These are phyloP conservation scores for Xylariaceae sp. DNA, from an alignment of 2,329 filamentous ascomycete genomes.

Conservation along the genomic window DNA sequence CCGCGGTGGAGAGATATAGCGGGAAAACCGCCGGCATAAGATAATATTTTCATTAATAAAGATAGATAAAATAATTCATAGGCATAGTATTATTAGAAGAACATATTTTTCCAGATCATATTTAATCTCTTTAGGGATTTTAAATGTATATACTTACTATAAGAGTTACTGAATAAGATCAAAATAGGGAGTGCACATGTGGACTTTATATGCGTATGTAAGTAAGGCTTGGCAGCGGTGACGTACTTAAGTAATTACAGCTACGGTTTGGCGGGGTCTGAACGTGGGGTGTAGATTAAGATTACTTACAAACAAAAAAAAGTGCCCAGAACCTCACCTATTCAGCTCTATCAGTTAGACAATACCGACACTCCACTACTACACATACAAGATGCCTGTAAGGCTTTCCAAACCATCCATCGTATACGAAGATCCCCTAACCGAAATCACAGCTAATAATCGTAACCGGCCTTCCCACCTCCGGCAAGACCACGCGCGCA, in stretches of 20 bases:
- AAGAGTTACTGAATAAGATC: too few species aligned
- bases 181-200: too few species aligned
- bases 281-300: neutral
- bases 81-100: too few species aligned
- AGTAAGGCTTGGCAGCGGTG: neutral
- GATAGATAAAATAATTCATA: too few species aligned
- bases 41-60: too few species aligned
- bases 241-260: too few species aligned
- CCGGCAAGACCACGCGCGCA: slow-evolving; percentile 69
- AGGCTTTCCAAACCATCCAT: neutral
- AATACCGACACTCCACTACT: neutral
- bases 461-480: slow-evolving; percentile 67
- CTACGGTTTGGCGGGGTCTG: neutral
- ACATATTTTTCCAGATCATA: too few species aligned
- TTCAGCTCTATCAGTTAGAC: neutral
- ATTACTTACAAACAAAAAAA: neutral
- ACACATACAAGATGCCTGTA: slow-evolving; percentile 8
- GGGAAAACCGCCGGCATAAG: too few species aligned
- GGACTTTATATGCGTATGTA: too few species aligned
- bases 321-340: neutral
- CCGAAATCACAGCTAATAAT: slow-evolving; percentile 60
- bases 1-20: too few species aligned
- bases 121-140: too few species aligned
- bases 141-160: too few species aligned
- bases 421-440: neutral